Evolutionary conservation across 805 yeast species (phyloP), one percentile per base, ranked within the genome.

Genomic region (Nakazawaea pomicola): DNA sequence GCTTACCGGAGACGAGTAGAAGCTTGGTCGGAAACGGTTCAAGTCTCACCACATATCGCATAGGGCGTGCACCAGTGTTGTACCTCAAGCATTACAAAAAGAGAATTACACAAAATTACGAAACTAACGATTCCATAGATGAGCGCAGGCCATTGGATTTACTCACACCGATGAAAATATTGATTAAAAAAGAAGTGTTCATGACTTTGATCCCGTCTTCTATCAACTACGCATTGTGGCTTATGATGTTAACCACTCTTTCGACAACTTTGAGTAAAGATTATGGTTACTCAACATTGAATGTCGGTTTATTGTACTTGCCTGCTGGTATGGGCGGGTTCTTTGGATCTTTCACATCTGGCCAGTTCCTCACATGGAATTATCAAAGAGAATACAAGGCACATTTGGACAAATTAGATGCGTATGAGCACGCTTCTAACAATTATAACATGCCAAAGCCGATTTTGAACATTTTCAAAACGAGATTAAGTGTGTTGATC

Each of bases 1-100:
- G 69, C 4, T 57, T 88, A 14, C 95, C 95, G 1, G 96, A 89
- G 54, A 89, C 96, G 0, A 72, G 74, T 29, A 67, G 95, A 42
- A 59, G 72, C 6, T 57, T 83, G 6, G 91, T 79, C 1, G 96
- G 95, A 0, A 85, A 86, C 57, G 85, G 89, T 1, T 74, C 89
- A 15, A 40, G 1, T 1, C 52, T 48, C 2, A 95, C 95, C 0
- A 55, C 49, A 25, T 47, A 43, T 0, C 29, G 58, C 4, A n/a
- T 69, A 3, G 67, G 75, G 46, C 62, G 52, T 35, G 69, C 80
- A 1, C 78, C 80, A 0, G 51, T 74, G 1, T 52, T 78, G 38
- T 48, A 54, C 24, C 47, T 65, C 4, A 54, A 58, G 1, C 43
- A 46, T 14, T 61, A 59, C 40, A 50, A 52, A 20, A 48, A 52